Evolutionary conservation across 164 flowering plant species (phyloP), one percentile per base, ranked within the genome.

Genomic region (Hamamelis virginiana): DNA sequence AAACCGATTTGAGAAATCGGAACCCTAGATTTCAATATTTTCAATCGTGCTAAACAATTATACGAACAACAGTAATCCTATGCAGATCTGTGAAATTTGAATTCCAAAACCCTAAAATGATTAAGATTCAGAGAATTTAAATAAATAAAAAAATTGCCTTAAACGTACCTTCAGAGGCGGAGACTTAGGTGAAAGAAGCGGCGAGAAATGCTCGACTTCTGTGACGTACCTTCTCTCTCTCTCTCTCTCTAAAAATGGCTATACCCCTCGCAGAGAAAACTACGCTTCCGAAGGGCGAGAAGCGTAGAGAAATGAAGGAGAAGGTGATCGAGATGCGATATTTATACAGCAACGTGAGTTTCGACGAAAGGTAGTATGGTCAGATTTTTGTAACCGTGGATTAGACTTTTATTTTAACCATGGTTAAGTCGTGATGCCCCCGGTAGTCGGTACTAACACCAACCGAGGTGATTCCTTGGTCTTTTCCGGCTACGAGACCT

Each of bases 251-350:
- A 11, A 1, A 1, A 45, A 8, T 63, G 23, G 14, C 45, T 27
- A 5, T 0, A 23, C 59, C 25, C 47, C n/a, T 19, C 46, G 14
- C 69, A 57, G 62, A 69, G 22, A 19, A 59, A 15, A 51, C 59
- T 59, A 68, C 76, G 76, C 73, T 74, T 65, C 69, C 43, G 56
- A 46, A 59, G 65, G 69, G 50, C 0, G 44, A 72, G 72, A 75
- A 67, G 67, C 75, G 75, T 47, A 72, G 75, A 22, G 3, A 27
- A 18, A 12, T 6, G 46, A 18, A 22, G 22, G 38, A 38, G 6
- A 33, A 38, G 19, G 26, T 10, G 14, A 15, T n/a, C 12, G n/a
- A 8, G 25, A 13, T 4, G 16, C 59, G 70, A 63, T 26, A 66
- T 70, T 70, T 75, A 75, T 75, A n/a, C n/a, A 75, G 67, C 3